Base-by-base conservation (phyloP, 768 basidiomycete species). In the Lactarius deliciosus region DNA sequence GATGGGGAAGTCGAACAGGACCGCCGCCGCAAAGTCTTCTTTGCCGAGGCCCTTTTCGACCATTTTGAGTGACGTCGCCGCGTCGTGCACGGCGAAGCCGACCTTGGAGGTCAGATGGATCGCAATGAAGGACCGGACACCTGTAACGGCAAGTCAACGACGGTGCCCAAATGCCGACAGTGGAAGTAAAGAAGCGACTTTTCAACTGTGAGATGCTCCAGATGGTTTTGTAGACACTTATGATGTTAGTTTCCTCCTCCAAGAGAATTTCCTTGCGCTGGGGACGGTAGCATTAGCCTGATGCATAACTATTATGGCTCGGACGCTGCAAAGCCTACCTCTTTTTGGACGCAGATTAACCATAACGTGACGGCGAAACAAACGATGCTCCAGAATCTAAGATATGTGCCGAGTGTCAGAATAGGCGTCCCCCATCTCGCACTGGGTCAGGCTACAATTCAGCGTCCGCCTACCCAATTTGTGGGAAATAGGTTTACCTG, bases 1-100 rank as follows among this genome's bases (percentile, higher is more conserved):
- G 78, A 97, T 96, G 5, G 97, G 97, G 72, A 98, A 98, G 77
- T 98, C 97, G 69, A 98, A 89, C 43, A 98, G 85, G 57, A 96
- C 96, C 4, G 94, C 91, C 22, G 94, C 81, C 22, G 96, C 95
- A 45, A 98, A 82, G 72, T 99, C 97, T 79, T 98, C 97, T 50
- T 95, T 90, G 65, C 87, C 90, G 60, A 99, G 82, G 4, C 97
- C 97, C 75, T 98, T 98, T 77, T 99, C 97, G 47, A 99, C 90
- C 79, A 98, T 84, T 75, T 99, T 99, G 40, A 98, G 82, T 18
- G 86, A 87, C 2, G 93, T 94, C 8, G 90, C 91, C 11, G 94
- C 90, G 55, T 98, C 97, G 77, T 95, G 93, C 22, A 94, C 93
- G 56, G 92, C 92, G 74, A 94, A 97, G 40, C 94, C 95, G 65